Base-by-base conservation (phyloP, 1,284 basidiomycete species). In the Malassezia vespertilionis region DNA sequence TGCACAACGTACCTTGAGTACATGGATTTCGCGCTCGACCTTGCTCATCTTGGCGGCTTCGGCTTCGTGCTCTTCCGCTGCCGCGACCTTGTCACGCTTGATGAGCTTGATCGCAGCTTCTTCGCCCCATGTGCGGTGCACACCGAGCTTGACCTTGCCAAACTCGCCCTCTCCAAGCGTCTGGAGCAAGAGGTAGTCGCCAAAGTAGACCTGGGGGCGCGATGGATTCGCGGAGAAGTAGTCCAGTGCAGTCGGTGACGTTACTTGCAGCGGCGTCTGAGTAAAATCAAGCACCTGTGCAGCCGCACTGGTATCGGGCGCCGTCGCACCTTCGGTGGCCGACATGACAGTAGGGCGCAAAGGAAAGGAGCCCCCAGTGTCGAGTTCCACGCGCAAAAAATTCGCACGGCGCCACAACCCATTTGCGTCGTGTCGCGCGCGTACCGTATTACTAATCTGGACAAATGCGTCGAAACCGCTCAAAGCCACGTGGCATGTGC, bases 41-140 rank as follows among this genome's bases (percentile, higher is more conserved):
- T 99, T 97, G 61, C 82, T 83, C 79, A 93, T 86, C 45, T 88
- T 79, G 17, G 84, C 79, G 26, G 58, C 64, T 18, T 41, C 40
- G 14, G 46, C 41, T 7, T 49, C 40, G 53, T 2, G 46, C 49
- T 33, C 50, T 44, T 32, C 61, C 44, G 82, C 78, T 44, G 80
- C 82, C 60, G 93, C 90, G 51, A 97, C 82, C 71, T 85, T 93
- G 26, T 89, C 88, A 38, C 89, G 76, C 52, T 90, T 81, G 66
- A 97, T 96, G 56, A 99, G 78, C 76, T 99, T 99, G 71, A 97
- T 89, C 12, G 93, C 93, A n/a, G 95, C 90, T 71, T 97, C 91
- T 72, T 96, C 90, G 22, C 89, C 91, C 81, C 85, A 96, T 56
- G 72, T 58, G 41, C 86, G 82, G 71, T 97, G 91, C 36, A 99